Evolutionary conservation across 2,329 filamentous ascomycete species (phyloP), one percentile per base, ranked within the genome.

Genomic region (Colletotrichum phormii): DNA sequence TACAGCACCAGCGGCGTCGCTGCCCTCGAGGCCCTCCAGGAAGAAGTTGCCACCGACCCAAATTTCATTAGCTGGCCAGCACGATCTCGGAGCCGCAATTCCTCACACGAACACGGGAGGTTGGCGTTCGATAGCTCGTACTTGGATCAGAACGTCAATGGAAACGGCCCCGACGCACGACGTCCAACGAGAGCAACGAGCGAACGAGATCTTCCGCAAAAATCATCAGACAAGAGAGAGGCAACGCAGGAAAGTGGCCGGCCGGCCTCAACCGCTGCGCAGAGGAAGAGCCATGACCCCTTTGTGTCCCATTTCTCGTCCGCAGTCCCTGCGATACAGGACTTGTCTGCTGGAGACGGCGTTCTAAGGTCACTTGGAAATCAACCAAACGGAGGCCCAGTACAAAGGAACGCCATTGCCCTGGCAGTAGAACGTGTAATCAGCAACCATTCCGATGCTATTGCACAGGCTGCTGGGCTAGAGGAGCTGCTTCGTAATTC

Each of bases 61-160:
- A 75, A 63, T 77, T 77, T 15, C 66, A 77, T 53, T 64, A 75
- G 31, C 59, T 83, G 59, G 76, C 82, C 49, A 75, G 75, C 46
- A 11, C 62, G 62, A 35, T 64, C 67, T 4, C 60, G 61, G 24
- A 71, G 37, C 29, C 31, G 31, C 4, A 49, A 51, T 18, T 61
- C 66, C 7, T 51, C 53, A 18, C 24, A 64, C 24, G 65, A 72
- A 9, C 53, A 31, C 15, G 33, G 64, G 3, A 55, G n/a, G 13
- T 49, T 51, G 31, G 42, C 29, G 26, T 57, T 42, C 18, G 67
- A 62, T 12, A 66, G 67, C 35, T 46, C 58, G 12, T 58, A 63
- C n/a, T 24, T 65, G 53, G 33, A 31, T 9, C 42, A 70, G 22
- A 26, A 67, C 59, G 63, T 35, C 46, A 29, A 67, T 13, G 73